Conservation (phyloP, 176 grass and related monocot species). For the Ensete ventricosum region DNA sequence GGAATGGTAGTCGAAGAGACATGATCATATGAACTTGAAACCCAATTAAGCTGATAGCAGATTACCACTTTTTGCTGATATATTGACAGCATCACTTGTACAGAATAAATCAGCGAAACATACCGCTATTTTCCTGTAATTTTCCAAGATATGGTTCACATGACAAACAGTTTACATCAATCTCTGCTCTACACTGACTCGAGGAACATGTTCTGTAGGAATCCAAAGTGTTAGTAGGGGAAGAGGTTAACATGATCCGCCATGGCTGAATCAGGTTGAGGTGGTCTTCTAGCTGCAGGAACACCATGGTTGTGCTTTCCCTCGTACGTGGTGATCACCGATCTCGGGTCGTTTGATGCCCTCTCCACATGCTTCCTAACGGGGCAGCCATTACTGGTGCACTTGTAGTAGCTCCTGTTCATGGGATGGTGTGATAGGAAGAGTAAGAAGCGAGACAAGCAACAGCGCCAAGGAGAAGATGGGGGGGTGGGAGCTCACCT, state of each 20-base stretch:
- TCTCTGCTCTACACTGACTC: no score
- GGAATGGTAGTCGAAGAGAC: neutral
- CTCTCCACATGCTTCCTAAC: conserved; percentile 46
- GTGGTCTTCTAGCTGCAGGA: conserved; percentile 23
- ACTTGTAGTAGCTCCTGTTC: conserved; percentile 45
- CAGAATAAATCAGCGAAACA: no score
- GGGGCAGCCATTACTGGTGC: conserved; percentile 26
- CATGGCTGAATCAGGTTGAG: neutral
- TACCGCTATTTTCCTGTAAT: no score
- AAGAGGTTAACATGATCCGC: neutral
- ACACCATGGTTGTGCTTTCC: conserved; percentile 46
- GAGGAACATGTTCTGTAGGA: no score
- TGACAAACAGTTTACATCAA: no score
- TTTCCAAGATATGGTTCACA: no score
- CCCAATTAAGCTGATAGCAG: no score
- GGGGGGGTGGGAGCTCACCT: conserved; percentile 23
- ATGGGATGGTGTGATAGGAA: neutral
- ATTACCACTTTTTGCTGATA: no score
- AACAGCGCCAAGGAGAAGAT: neutral
- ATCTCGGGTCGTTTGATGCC: conserved; percentile 25
- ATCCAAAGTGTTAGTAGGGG: no score
- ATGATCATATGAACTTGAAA: neutral
- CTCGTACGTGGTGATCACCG: conserved; percentile 47
- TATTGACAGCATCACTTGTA: no score
- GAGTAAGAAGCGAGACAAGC: neutral